A percentile compares a stretch with the other conserved stretches of the same genome.
phyloP scores from a whole-genome alignment of 345 rosid species.

The Orychophragmus violaceus region DNA sequence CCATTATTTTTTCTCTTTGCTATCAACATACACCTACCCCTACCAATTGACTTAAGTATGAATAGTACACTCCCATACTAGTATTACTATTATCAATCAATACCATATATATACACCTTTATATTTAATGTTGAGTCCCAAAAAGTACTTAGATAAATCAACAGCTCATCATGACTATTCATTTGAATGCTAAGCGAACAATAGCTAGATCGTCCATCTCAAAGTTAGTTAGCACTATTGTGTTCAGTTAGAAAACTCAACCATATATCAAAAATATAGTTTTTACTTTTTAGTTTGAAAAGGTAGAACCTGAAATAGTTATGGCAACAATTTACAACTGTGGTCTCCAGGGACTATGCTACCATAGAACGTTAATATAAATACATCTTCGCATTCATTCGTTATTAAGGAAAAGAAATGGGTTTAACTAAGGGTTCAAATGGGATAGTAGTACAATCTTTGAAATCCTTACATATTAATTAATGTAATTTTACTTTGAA shows the following conservation, averaged over 20 bases:
- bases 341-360: neutral
- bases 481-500: neutral
- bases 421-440: neutral
- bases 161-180: slow-evolving; percentile 16
- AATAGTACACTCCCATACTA: neutral
- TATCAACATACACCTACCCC: slow-evolving; percentile 2
- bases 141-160: neutral
- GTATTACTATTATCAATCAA: neutral
- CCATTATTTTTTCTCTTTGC: too few relatives aligned
- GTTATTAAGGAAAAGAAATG: neutral
- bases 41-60: slow-evolving; percentile 2
- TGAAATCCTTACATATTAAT: neutral
- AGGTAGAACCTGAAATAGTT: neutral
- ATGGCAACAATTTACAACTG: neutral
- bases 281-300: neutral
- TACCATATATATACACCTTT: neutral
- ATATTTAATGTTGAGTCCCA: neutral
- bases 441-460: neutral
- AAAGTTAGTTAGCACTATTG: neutral
- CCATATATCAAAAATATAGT: neutral
- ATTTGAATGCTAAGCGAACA: neutral
- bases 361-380: neutral
- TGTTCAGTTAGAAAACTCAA: neutral
- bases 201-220: neutral
- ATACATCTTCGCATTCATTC: neutral